phyloP scores from a whole-genome alignment of 1,139 yeast genomes.

The Zygosaccharomyces sapae region DNA sequence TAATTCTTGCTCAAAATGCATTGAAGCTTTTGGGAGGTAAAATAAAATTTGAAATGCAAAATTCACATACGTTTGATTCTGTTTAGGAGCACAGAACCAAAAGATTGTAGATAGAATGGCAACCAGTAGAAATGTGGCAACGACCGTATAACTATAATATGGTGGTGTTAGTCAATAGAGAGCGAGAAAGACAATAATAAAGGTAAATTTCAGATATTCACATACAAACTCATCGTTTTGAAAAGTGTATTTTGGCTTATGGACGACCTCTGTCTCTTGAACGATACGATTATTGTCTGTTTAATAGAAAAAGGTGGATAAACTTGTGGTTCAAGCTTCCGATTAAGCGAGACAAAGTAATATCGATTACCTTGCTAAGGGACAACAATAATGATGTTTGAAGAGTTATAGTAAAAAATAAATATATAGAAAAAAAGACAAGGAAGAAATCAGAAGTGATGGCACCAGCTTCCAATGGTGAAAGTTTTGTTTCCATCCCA shows the following conservation, averaged over 20 bases:
- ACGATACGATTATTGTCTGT: not conserved
- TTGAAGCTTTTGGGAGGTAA: not conserved
- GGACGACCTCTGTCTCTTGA: not conserved
- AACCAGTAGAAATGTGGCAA: conserved; percentile 61
- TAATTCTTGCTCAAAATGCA: not conserved
- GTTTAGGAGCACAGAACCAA: conserved; percentile 51
- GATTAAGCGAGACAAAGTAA: conserved; percentile 3
- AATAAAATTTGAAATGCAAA: conserved; percentile 3
- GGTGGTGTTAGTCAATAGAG: conserved; percentile 8
- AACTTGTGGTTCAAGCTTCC: not conserved
- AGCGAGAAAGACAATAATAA: not conserved
- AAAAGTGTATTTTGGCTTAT: not conserved
- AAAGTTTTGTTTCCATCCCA: conserved; percentile 15
- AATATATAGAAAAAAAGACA: too few species aligned
- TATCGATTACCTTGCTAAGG: not conserved
- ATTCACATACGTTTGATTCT: conserved; percentile 45
- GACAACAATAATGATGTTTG: too few species aligned
- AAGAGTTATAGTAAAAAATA: too few species aligned
- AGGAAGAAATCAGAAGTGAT: not conserved
- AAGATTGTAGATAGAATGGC: conserved; percentile 56
- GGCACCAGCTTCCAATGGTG: not conserved
- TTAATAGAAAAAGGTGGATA: not conserved
- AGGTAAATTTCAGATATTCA: conserved; percentile 1
- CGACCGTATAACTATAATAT: conserved; percentile 59
- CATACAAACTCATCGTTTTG: conserved; percentile 29